Evolutionary conservation across 441 rosid species (phyloP), one percentile per base, ranked within the genome.

Genomic region (Lepidium campestre): DNA sequence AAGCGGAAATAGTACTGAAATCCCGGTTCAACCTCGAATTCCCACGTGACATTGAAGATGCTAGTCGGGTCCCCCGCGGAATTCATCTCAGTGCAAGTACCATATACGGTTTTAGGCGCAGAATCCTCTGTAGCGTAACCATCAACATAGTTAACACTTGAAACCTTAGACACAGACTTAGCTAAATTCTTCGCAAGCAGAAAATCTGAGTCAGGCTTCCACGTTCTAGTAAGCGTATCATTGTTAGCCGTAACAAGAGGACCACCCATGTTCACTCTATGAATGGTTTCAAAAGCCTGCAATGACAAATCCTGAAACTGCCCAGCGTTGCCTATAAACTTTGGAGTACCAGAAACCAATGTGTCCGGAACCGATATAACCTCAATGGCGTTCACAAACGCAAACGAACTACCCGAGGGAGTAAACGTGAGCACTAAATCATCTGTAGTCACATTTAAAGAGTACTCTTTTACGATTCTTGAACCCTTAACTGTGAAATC

Each of bases 231-330:
- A 4, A 93, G 88, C 10, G 91, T 86, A 71, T 90, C 98, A 49
- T 85, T 85, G 22, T 42, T 67, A 12, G 73, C 54, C 2, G 86
- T 69, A 36, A 93, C 73, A 7, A 58, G 31, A 0, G 88, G 63
- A 59, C 97, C 97, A 0, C 97, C 97, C 97, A 91, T 89, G 75
- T 91, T 91, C 65, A 91, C 83, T 70, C 97, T 76, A 57, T 73
- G 71, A 64, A 84, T 67, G 0, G 90, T 87, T 76, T 88, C 89
- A 22, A 86, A 53, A 41, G 90, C 96, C 65, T 83, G 90, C 36
- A 23, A 19, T 4, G 75, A 29, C 53, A 84, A 64, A 48, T 86
- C 84, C 32, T 75, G 85, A 47, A 15, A 63, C 42, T 25, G 15
- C 19, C 63, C 81, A 0, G 75, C 17, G 11, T 82, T 79, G 44